phyloP scores from a whole-genome alignment of 2,329 filamentous ascomycete species.

The Orbilia oligospora region DNA sequence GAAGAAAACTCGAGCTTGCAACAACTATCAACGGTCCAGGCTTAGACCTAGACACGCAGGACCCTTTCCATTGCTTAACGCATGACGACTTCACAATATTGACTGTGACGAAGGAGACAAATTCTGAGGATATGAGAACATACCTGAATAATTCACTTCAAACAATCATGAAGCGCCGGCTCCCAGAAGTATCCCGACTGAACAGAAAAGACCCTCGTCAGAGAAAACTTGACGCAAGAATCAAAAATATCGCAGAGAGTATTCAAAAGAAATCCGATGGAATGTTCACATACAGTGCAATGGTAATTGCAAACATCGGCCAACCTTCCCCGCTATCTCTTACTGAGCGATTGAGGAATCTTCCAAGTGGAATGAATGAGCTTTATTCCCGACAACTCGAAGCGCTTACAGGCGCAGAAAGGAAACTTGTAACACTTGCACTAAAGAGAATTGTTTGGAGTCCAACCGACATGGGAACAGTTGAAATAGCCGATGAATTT shows the following conservation, averaged over 20 bases:
- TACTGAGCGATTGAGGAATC: constrained; percentile 2
- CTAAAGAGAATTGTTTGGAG: constrained; percentile 40
- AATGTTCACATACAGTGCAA: constrained; percentile 47
- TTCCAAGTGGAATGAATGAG: constrained; percentile 38
- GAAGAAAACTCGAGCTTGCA: not conserved
- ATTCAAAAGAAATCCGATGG: constrained; percentile 39
- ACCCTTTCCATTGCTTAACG: not conserved
- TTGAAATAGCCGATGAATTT: constrained; percentile 42
- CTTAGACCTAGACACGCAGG: not conserved
- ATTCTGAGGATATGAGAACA: constrained; percentile 46
- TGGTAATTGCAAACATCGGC: constrained; percentile 33
- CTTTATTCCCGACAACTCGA: constrained; percentile 36
- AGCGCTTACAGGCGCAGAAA: constrained; percentile 6
- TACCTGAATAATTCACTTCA: constrained; percentile 26
- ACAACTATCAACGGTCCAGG: not conserved
- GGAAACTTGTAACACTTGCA: constrained; percentile 32
- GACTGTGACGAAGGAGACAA: constrained; percentile 45
- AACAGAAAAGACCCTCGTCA: not conserved
- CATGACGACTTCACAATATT: constrained; percentile 38
- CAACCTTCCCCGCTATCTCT: constrained; percentile 42
- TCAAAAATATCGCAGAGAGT: constrained; percentile 34
- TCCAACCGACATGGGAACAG: constrained; percentile 15
- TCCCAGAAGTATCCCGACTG: not conserved
- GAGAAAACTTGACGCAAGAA: constrained; percentile 8
- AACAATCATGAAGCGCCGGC: constrained; percentile 3